Evolutionary conservation across 1,139 yeast species (phyloP).

Genomic region (Hyphopichia khmerensis): DNA sequence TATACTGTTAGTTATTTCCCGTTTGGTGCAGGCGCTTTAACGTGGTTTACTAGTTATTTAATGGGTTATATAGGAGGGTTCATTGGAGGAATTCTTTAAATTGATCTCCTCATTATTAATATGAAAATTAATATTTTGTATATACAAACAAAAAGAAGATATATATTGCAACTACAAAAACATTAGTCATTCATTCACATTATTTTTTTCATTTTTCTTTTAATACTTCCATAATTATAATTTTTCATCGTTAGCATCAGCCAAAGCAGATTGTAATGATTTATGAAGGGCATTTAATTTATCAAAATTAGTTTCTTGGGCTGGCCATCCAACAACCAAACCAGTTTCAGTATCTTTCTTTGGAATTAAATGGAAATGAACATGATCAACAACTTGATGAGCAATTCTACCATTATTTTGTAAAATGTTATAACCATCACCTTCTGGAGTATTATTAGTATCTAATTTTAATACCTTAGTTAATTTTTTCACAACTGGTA

Average conservation of each 20-base stretch:
- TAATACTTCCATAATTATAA: slow-evolving; percentile 14
- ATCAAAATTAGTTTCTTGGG: slow-evolving; percentile 71
- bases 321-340: slow-evolving; percentile 88
- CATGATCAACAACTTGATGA: slow-evolving; percentile 92
- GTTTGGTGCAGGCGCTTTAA: slow-evolving; percentile 85
- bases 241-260: slow-evolving; percentile 23
- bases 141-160: no score
- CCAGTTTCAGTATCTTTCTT: slow-evolving; percentile 72
- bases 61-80: slow-evolving; percentile 73
- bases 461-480: slow-evolving; percentile 70
- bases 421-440: slow-evolving; percentile 80
- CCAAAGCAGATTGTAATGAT: slow-evolving; percentile 55
- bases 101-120: not conserved
- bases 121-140: not conserved
- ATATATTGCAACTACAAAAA: not conserved
- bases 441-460: slow-evolving; percentile 55
- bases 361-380: slow-evolving; percentile 95
- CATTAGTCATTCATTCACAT: no score
- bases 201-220: not conserved
- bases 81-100: slow-evolving; percentile 41
- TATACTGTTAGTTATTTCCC: slow-evolving; percentile 94
- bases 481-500: slow-evolving; percentile 84
- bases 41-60: slow-evolving; percentile 77
- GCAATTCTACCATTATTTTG: slow-evolving; percentile 95
- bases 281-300: slow-evolving; percentile 66